Evolutionary conservation across 345 rosid species (phyloP).

Genomic region (Trapa bicornis): DNA sequence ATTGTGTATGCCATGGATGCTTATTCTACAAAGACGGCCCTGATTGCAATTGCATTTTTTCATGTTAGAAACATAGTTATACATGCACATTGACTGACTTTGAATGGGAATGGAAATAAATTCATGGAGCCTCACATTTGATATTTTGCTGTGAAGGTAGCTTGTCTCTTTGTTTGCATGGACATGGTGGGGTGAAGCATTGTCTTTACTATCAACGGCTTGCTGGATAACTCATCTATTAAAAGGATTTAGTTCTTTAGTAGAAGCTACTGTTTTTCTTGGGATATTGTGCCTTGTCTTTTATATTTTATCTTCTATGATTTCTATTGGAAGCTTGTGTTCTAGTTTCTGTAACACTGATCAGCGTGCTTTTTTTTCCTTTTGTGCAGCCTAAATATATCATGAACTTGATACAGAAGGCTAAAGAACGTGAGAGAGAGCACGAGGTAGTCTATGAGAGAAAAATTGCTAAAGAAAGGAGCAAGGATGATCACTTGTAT

Average conservation of each 20-base stretch:
- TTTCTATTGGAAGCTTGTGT: not conserved
- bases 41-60: not conserved
- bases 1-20: not conserved
- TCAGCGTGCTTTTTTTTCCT: slow-evolving; percentile 3
- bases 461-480: slow-evolving; percentile 81
- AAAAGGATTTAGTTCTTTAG: not conserved
- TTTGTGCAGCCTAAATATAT: slow-evolving; percentile 67
- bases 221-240: not conserved
- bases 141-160: not conserved
- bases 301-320: not conserved
- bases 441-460: slow-evolving; percentile 70
- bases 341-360: slow-evolving; percentile 1
- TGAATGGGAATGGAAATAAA: not conserved
- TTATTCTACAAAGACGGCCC: not conserved
- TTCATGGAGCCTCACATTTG: not conserved
- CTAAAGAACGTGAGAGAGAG: slow-evolving; percentile 54
- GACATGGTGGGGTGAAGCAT: not conserved
- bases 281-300: not conserved
- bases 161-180: not conserved
- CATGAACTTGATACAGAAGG: slow-evolving; percentile 45
- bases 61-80: not conserved
- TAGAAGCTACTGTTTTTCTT: not conserved
- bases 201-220: not conserved
- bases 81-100: not conserved
- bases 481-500: slow-evolving; percentile 67